Conservation (phyloP, 2,329 filamentous ascomycete species). For the Alternaria sp. region DNA sequence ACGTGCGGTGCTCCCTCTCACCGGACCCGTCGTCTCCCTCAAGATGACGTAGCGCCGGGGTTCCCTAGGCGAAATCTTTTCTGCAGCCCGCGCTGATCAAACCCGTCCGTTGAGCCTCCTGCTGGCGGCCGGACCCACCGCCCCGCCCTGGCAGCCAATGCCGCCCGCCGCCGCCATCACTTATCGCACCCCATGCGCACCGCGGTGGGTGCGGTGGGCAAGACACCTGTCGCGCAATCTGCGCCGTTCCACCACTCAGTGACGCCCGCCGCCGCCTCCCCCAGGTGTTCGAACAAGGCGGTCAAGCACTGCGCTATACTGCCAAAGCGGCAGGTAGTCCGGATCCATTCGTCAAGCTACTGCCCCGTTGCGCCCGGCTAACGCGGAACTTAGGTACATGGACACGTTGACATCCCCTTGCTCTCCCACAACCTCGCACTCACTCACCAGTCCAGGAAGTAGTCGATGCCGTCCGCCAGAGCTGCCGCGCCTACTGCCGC, state of each 20-base stretch:
- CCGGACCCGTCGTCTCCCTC: conserved; percentile 19
- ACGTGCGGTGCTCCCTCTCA: conserved; percentile 5
- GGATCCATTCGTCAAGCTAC: not conserved
- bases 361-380: conserved; percentile 5
- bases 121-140: conserved; percentile 27
- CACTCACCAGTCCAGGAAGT: conserved; percentile 39
- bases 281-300: conserved; percentile 2
- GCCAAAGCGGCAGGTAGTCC: conserved; percentile 11
- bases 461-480: conserved; percentile 41
- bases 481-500: conserved; percentile 37
- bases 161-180: conserved; percentile 19
- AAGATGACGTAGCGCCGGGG: conserved; percentile 33
- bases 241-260: conserved; percentile 9
- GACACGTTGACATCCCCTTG: not conserved
- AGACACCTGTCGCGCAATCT: not conserved
- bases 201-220: not conserved
- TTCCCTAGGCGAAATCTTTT: conserved; percentile 37
- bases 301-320: conserved; percentile 5
- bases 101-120: conserved; percentile 31
- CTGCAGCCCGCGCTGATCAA: conserved; percentile 12
- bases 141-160: conserved; percentile 28
- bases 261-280: not conserved
- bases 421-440: not conserved
- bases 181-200: conserved; percentile 8
- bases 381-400: not conserved